Conservation (phyloP, 2,329 filamentous ascomycete genomes). For the Dothistroma pini region DNA sequence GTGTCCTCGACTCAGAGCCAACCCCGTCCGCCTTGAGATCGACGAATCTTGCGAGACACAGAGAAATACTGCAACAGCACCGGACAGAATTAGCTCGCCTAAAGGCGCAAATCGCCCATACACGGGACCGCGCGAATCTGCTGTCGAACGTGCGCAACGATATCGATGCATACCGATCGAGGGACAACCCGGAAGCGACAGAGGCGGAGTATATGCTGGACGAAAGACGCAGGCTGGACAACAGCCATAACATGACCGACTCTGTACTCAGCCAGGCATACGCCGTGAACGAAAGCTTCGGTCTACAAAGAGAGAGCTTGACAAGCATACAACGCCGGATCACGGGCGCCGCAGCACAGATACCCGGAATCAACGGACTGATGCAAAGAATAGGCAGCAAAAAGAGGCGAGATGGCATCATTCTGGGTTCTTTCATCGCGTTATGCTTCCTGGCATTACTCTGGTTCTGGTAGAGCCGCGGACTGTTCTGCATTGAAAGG, state of each 20-base stretch:
- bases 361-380: constrained; percentile 87
- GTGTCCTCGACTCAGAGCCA: constrained; percentile 90
- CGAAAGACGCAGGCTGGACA: constrained; percentile 80
- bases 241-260: constrained; percentile 85
- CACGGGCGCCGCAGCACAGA: constrained; percentile 80
- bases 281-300: constrained; percentile 90
- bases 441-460: constrained; percentile 86
- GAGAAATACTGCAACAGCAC: constrained; percentile 85
- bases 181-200: constrained; percentile 67
- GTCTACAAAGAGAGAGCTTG: constrained; percentile 79
- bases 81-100: constrained; percentile 75
- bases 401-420: constrained; percentile 91
- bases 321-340: constrained; percentile 88
- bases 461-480: constrained; percentile 59
- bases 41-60: constrained; percentile 87
- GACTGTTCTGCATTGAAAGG: neutral
- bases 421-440: constrained; percentile 86
- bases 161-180: constrained; percentile 79
- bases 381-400: constrained; percentile 91
- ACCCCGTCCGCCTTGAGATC: constrained; percentile 93
- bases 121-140: constrained; percentile 83
- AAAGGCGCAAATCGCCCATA: constrained; percentile 67
- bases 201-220: constrained; percentile 98
- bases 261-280: constrained; percentile 92
- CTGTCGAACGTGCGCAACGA: constrained; percentile 87